Percentiles rank a stretch among this genome's conserved stretches.
Evolutionary conservation across 768 basidiomycete species (phyloP).

Genomic region (Coprinopsis sp.): DNA sequence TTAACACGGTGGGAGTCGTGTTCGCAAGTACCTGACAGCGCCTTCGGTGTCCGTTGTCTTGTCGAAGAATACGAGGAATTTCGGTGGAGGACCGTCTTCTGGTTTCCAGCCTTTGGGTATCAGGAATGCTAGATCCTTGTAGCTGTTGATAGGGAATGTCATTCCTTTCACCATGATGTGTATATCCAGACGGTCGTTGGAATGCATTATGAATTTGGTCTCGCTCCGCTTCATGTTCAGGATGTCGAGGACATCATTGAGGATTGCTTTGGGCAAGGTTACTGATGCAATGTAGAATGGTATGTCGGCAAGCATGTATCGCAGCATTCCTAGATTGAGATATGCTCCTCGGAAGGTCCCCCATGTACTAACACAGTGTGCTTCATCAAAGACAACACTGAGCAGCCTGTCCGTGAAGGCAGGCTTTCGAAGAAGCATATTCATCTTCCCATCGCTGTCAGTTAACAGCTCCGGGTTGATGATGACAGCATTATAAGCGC

Average conservation of each 20-base stretch:
- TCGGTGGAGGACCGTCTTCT: slow-evolving; percentile 1
- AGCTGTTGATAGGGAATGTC: slow-evolving; percentile 8
- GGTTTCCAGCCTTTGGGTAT: slow-evolving; percentile 7
- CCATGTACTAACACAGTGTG: slow-evolving; percentile 32
- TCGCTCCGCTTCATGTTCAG: slow-evolving; percentile 9
- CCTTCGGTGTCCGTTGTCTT: slow-evolving; percentile 15
- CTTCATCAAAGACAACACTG: slow-evolving; percentile 30
- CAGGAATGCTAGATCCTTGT: slow-evolving; percentile 13
- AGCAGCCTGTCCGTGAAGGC: slow-evolving; percentile 21
- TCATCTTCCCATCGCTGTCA: too few species aligned
- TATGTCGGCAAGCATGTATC: slow-evolving; percentile 7
- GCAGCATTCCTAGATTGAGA: slow-evolving; percentile 14
- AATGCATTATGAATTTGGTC: slow-evolving; percentile 7
- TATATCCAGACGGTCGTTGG: slow-evolving; percentile 19
- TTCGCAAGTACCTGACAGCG: not conserved
- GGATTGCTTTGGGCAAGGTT: slow-evolving; percentile 14
- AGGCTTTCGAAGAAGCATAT: not conserved
- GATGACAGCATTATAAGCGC: slow-evolving; percentile 16
- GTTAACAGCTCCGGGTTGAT: slow-evolving; percentile 18
- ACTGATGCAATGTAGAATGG: slow-evolving; percentile 18
- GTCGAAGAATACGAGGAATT: slow-evolving; percentile 26
- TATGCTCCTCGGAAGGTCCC: slow-evolving; percentile 29
- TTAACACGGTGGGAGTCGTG: slow-evolving; percentile 5
- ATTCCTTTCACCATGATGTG: slow-evolving; percentile 10
- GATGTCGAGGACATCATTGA: slow-evolving; percentile 12